A percentile compares a stretch with the other conserved stretches of the same genome.
phyloP scores from a whole-genome alignment of 495 filamentous ascomycete species.

The Penicillium taxi region DNA sequence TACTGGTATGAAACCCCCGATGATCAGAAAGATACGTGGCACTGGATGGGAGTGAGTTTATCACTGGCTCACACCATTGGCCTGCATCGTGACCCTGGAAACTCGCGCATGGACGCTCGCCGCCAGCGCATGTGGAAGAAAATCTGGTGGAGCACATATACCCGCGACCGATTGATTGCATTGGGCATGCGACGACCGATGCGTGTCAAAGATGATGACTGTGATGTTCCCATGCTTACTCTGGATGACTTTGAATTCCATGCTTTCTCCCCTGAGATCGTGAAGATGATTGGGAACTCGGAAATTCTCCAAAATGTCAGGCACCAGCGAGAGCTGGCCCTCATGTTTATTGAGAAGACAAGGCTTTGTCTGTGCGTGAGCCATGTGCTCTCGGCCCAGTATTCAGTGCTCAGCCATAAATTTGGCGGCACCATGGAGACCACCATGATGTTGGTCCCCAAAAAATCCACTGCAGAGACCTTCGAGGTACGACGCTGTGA shows the following conservation, averaged over 20 bases:
- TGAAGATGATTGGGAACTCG: conserved; percentile 58
- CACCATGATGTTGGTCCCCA: conserved; percentile 84
- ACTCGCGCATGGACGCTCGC: conserved; percentile 60
- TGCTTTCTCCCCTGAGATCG: conserved; percentile 52
- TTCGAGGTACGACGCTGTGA: conserved; percentile 68
- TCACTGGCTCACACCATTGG: conserved; percentile 79
- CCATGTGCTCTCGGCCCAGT: conserved; percentile 76
- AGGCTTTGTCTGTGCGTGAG: conserved; percentile 82
- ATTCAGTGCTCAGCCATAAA: conserved; percentile 77
- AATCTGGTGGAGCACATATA: conserved; percentile 93
- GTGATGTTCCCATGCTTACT: conserved; percentile 79
- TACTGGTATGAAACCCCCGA: conserved; percentile 89
- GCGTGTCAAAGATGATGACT: conserved; percentile 82
- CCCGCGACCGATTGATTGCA: conserved; percentile 80
- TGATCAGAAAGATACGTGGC: conserved; percentile 85
- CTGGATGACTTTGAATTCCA: conserved; percentile 77
- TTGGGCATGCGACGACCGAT: conserved; percentile 85
- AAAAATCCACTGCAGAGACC: conserved; percentile 70
- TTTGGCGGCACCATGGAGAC: conserved; percentile 68
- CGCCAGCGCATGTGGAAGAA: conserved; percentile 77
- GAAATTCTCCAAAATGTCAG: conserved; percentile 53
- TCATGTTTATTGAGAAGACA: conserved; percentile 86
- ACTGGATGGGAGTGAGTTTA: conserved; percentile 85
- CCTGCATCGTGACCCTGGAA: conserved; percentile 69
- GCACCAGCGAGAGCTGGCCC: conserved; percentile 64